Evolutionary conservation across 1,284 basidiomycete species (phyloP), one percentile per base, ranked within the genome.

Genomic region (Naganishia sp.): DNA sequence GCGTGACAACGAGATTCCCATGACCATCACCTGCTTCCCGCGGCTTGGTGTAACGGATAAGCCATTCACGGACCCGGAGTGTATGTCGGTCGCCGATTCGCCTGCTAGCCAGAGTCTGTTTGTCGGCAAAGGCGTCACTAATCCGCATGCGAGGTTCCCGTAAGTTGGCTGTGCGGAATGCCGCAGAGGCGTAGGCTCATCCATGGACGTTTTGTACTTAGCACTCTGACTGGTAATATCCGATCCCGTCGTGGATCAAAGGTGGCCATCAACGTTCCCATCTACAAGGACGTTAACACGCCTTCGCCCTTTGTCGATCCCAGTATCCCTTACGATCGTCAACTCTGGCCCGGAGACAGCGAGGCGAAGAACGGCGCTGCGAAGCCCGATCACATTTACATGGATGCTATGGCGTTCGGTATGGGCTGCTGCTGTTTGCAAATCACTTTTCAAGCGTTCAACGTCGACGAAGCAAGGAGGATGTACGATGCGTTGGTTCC

Each of bases 381-480:
- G 11, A 83, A 90, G 57, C 82, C 84, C 15, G 88, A 95, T 6
- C 94, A 98, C 79, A 94, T 99, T 72, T 99, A 99, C 79, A 87
- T 99, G 84, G 96, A 99, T 79, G 94, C 96, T 1, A 98, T 98
- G 96, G 95, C 94, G 28, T 99, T 99, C 78, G 96, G 96, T 52
- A 99, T 98, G 95, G 96, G 96, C 3, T 98, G 95, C 75, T 96
- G 92, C 75, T 99, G 96, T 80, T 82, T 99, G 59, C 96, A 99
- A 76, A 85, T 99, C 70, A 99, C 96, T 3, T 97, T 99, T 82
- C 96, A 99, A 79, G 90, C 94, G 0, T 95, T 90, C 79, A 92
- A 93, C 78, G 87, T 99, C 33, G 83, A 86, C 49, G 94, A 99
- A 78, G 95, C 96, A 6, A 85, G 93, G 72, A 84, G 89, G 59